phyloP scores from a whole-genome alignment of 768 basidiomycete genomes.

The Fomitopsis serialis region DNA sequence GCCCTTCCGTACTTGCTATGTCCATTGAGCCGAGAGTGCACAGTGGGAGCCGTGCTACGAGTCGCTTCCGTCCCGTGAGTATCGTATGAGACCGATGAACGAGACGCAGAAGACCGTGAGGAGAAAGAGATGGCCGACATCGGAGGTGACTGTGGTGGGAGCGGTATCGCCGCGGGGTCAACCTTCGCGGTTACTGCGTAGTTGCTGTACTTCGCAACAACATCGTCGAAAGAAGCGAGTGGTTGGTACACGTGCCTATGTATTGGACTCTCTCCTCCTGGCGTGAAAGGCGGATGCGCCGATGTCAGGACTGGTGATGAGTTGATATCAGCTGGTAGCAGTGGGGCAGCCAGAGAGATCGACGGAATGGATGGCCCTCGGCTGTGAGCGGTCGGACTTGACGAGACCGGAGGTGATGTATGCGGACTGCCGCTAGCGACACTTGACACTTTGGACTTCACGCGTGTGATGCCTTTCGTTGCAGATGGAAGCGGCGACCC shows the following conservation, averaged over 20 bases:
- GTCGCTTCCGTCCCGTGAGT: conserved; percentile 34
- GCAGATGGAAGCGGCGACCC: conserved; percentile 7
- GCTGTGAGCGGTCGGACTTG: conserved; percentile 19
- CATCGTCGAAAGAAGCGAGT: conserved; percentile 19
- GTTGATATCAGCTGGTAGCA: conserved; percentile 15
- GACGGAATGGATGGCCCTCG: conserved; percentile 29
- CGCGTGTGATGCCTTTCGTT: conserved; percentile 22
- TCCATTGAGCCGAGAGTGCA: conserved; percentile 37
- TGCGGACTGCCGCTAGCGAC: conserved; percentile 33
- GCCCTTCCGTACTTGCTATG: conserved; percentile 13
- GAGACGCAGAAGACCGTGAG: conserved; percentile 66
- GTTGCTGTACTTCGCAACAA: conserved; percentile 16
- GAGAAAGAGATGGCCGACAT: conserved; percentile 69
- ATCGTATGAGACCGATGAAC: conserved; percentile 39
- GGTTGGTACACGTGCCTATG: conserved; percentile 16
- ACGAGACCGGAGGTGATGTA: conserved; percentile 17
- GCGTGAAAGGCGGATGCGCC: conserved; percentile 18
- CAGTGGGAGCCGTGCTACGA: conserved; percentile 32
- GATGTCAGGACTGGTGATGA: conserved; percentile 12
- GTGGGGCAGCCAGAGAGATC: conserved; percentile 18
- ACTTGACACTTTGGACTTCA: conserved; percentile 60
- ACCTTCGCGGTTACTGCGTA: conserved; percentile 30
- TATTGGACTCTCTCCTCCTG: conserved; percentile 12
- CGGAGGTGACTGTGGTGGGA: conserved; percentile 68
- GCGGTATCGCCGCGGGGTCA: conserved; percentile 53